Percentiles rank a stretch among this genome's conserved stretches.
phyloP scores from a whole-genome alignment of 2,329 filamentous ascomycete species.

The Ascochyta koolunga region DNA sequence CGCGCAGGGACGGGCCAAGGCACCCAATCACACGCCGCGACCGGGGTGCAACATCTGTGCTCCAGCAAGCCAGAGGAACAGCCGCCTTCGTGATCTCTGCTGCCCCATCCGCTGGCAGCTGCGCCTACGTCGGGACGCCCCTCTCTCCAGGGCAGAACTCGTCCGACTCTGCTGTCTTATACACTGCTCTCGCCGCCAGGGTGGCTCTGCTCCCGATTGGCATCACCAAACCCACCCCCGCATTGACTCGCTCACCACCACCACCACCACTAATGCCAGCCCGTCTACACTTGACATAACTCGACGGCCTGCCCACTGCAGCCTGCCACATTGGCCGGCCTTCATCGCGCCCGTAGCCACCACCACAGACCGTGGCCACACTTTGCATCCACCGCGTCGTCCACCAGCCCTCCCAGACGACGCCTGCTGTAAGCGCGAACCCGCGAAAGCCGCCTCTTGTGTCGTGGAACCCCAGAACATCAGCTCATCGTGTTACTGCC shows the following conservation, averaged over 20 bases:
- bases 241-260: background rate
- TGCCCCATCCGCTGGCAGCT: conserved; percentile 36
- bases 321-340: conserved; percentile 4
- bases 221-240: conserved; percentile 25
- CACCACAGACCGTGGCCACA: background rate
- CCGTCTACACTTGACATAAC: background rate
- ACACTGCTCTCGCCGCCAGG: conserved; percentile 40
- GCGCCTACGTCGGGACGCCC: conserved; percentile 37
- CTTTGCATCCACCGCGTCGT: too few species aligned
- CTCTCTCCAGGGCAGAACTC: conserved; percentile 28
- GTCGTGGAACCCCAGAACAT: conserved; percentile 22
- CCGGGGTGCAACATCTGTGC: conserved; percentile 23
- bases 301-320: background rate
- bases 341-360: conserved; percentile 3
- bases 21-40: conserved; percentile 20
- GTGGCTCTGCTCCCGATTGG: conserved; percentile 30
- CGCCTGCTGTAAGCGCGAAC: conserved; percentile 26
- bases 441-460: conserved; percentile 28
- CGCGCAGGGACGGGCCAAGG: conserved; percentile 25
- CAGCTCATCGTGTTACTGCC: conserved; percentile 17
- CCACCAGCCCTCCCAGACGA: background rate
- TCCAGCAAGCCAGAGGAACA: conserved; percentile 35
- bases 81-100: conserved; percentile 35
- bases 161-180: conserved; percentile 32
- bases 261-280: too few species aligned